These are phyloP conservation scores for Lineolata rhizophorae DNA, from an alignment of 495 filamentous ascomycete species.

Conservation along the genomic window DNA sequence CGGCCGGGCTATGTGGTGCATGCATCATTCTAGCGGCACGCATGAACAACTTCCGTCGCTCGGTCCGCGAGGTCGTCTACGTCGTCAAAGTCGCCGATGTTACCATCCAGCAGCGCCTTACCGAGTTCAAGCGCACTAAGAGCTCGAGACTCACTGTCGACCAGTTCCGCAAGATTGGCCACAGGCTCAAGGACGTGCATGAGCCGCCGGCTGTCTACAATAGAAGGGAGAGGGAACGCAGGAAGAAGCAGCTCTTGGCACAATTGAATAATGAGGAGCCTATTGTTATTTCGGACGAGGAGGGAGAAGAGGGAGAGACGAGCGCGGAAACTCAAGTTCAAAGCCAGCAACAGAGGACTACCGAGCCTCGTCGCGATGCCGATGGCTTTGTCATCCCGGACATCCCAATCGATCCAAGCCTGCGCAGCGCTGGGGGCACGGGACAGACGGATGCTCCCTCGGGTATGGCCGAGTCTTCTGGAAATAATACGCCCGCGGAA, in stretches of 20 bases:
- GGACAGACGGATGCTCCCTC: no score
- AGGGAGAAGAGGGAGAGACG: constrained; percentile 20
- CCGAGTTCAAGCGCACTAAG: constrained; percentile 69
- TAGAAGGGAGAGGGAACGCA: constrained; percentile 21
- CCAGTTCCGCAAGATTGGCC: constrained; percentile 51
- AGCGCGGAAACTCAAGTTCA: no score
- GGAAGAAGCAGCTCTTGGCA: constrained; percentile 7
- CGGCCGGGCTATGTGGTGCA: constrained; percentile 84
- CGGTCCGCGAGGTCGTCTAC: constrained; percentile 80
- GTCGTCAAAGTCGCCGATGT: constrained; percentile 84
- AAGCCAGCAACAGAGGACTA: constrained; percentile 17
- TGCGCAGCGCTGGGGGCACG: no score
- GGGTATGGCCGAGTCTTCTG: no score
- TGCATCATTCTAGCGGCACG: constrained; percentile 84
- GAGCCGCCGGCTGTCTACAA: constrained; percentile 72
- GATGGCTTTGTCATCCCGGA: constrained; percentile 34
- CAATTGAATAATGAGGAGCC: neutral
- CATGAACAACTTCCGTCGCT: constrained; percentile 92
- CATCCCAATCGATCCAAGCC: constrained; percentile 19
- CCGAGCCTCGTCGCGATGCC: constrained; percentile 19
- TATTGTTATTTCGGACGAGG: constrained; percentile 25
- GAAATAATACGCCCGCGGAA: constrained; percentile 3
- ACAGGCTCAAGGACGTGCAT: constrained; percentile 27
- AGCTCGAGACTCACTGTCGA: constrained; percentile 63
- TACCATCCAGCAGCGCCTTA: constrained; percentile 71